phyloP scores from a whole-genome alignment of 2,329 filamentous ascomycete genomes.

The Fusarium transvaalense region DNA sequence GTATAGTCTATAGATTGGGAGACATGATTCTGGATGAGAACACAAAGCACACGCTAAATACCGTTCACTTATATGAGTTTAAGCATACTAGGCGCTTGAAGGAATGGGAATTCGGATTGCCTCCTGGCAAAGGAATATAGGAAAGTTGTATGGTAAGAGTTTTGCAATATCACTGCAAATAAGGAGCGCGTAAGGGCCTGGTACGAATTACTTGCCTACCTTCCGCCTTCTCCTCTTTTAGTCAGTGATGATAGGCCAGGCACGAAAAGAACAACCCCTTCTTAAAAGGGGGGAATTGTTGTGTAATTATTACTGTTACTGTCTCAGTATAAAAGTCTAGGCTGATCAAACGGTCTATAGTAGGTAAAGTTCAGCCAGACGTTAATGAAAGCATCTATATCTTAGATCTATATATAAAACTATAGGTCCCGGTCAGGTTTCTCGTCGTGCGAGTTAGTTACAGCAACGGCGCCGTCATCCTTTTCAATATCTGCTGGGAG shows the following conservation, averaged over 20 bases:
- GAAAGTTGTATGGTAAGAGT: slow-evolving; percentile 20
- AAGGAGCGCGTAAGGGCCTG: neutral
- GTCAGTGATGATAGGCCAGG: neutral
- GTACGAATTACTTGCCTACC: neutral
- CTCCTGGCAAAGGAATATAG: slow-evolving; percentile 33
- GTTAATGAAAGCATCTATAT: neutral
- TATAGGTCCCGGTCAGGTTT: slow-evolving; percentile 4
- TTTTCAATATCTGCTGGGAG: slow-evolving; percentile 47
- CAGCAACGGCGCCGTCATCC: slow-evolving; percentile 24
- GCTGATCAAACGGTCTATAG: neutral
- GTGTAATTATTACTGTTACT: neutral
- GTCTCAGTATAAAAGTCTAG: neutral
- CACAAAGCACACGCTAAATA: slow-evolving; percentile 41
- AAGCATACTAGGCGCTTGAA: slow-evolving; percentile 33
- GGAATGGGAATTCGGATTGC: slow-evolving; percentile 37
- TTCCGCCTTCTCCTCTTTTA: neutral
- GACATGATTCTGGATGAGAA: slow-evolving; percentile 24
- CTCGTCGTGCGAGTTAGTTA: slow-evolving; percentile 32
- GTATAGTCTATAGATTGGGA: slow-evolving; percentile 42
- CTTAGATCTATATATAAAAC: neutral
- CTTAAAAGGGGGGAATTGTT: neutral
- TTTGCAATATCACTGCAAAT: neutral
- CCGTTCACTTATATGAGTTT: slow-evolving; percentile 27
- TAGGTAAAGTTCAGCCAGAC: neutral
- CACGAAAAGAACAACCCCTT: neutral